phyloP scores from a whole-genome alignment of 2,329 filamentous ascomycete species.

The Trichoderma afroharzianum region DNA sequence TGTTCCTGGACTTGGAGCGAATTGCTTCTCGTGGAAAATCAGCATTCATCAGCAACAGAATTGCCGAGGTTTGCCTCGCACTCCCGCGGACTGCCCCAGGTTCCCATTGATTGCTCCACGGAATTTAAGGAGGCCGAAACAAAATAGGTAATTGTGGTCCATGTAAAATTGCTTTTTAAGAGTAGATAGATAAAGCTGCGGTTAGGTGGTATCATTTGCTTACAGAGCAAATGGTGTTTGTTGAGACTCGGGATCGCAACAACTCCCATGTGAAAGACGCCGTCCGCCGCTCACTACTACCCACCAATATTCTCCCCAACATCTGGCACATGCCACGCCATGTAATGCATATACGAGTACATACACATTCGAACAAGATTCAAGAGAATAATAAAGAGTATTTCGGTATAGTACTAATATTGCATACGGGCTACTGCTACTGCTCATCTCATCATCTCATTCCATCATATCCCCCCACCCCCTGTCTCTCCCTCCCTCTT shows the following conservation, averaged over 20 bases:
- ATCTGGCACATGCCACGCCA: not conserved
- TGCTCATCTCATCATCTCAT: not conserved
- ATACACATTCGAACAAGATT: not conserved
- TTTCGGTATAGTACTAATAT: conserved; percentile 4
- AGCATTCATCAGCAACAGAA: not conserved
- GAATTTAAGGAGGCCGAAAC: not conserved
- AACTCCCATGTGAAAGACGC: not conserved
- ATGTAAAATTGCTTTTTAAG: not conserved
- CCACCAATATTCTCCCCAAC: not conserved
- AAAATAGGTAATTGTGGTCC: not conserved
- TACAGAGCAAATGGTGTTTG: not conserved
- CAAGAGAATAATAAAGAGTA: not conserved
- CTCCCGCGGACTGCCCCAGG: not conserved
- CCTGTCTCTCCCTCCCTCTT: not conserved
- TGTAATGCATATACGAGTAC: not conserved
- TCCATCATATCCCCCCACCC: not conserved
- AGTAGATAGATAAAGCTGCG: not conserved
- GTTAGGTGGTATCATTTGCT: not conserved
- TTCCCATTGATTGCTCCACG: not conserved
- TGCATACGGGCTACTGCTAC: conserved; percentile 9
- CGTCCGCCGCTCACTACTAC: not conserved
- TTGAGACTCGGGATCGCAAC: not conserved
- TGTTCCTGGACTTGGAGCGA: not conserved
- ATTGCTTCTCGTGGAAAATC: not conserved
- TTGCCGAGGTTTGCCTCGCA: not conserved